Evolutionary conservation across 176 grass and related monocot genomes (phyloP).

Genomic region (Eleusine indica): DNA sequence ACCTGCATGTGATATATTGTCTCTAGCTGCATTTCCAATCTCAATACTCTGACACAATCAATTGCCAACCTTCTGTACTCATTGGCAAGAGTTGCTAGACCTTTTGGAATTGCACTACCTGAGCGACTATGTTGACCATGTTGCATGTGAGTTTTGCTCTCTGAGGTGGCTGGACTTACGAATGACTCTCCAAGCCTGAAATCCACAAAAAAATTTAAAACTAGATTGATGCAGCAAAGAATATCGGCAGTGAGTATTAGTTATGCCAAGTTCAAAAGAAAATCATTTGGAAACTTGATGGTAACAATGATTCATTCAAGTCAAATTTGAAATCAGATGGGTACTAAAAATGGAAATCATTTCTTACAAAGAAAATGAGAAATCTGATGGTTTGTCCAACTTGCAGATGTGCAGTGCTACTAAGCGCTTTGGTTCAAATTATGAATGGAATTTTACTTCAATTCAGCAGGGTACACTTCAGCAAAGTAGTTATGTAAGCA

Average conservation of each 20-base stretch:
- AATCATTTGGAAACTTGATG: conserved; percentile 1
- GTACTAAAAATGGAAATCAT: neutral
- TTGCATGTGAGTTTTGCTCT: conserved; percentile 44
- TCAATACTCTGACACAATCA: conserved; percentile 93
- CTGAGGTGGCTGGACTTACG: conserved; percentile 44
- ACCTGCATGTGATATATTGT: conserved; percentile 98
- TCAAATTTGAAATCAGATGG: conserved; percentile 14
- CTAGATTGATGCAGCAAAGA: neutral
- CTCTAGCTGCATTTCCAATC: conserved; percentile 95
- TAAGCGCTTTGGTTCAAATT: neutral
- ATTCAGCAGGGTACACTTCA: neutral
- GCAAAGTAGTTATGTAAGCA: neutral
- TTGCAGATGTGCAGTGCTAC: neutral
- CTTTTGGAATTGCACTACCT: conserved; percentile 76
- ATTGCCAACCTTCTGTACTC: conserved; percentile 85
- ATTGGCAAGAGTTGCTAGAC: conserved; percentile 74
- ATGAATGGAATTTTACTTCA: neutral
- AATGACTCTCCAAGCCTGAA: conserved; percentile 86
- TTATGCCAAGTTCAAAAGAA: conserved; percentile 25
- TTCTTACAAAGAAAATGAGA: neutral
- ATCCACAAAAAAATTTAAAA: conserved; percentile 14
- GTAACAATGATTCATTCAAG: conserved; percentile 20
- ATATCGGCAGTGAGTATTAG: conserved; percentile 3
- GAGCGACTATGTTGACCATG: conserved; percentile 59
- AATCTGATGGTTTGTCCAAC: neutral